These are phyloP conservation scores for Friedmanniomyces endolithicus DNA, from an alignment of 495 filamentous ascomycete species.

Conservation along the genomic window DNA sequence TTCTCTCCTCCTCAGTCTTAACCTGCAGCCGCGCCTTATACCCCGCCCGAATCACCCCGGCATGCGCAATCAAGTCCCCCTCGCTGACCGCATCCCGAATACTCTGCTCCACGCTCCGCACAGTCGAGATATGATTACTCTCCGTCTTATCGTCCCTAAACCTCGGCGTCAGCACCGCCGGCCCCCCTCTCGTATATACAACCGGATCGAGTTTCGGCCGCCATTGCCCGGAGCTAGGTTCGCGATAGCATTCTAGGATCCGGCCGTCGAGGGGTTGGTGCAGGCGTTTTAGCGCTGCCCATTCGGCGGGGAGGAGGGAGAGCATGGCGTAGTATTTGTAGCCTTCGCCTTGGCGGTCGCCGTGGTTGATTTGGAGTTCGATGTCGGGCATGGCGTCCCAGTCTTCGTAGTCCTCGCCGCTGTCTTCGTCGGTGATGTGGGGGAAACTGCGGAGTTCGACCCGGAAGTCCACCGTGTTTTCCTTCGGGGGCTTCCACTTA, in stretches of 20 bases:
- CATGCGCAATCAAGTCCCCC: slow-evolving; percentile 54
- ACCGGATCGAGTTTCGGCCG: slow-evolving; percentile 41
- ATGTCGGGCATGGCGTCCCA: slow-evolving; percentile 48
- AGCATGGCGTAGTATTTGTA: slow-evolving; percentile 55
- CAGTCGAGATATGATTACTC: slow-evolving; percentile 74
- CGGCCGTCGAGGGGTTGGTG: slow-evolving; percentile 61
- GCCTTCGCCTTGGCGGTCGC: slow-evolving; percentile 28
- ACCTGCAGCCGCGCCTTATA: slow-evolving; percentile 46
- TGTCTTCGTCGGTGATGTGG: slow-evolving; percentile 34
- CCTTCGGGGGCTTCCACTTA: slow-evolving; percentile 89
- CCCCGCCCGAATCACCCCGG: slow-evolving; percentile 47
- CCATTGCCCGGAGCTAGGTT: slow-evolving; percentile 55
- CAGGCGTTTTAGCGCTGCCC: slow-evolving; percentile 65
- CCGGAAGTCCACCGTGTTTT: slow-evolving; percentile 89
- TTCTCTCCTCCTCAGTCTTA: slow-evolving; percentile 9
- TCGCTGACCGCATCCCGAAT: slow-evolving; percentile 62
- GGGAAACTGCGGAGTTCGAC: slow-evolving; percentile 63
- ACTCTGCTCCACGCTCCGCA: slow-evolving; percentile 68
- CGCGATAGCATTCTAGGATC: slow-evolving; percentile 79
- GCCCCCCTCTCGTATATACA: not conserved
- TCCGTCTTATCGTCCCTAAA: slow-evolving; percentile 85
- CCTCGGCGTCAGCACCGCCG: slow-evolving; percentile 38
- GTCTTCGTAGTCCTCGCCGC: slow-evolving; percentile 34
- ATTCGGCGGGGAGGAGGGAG: slow-evolving; percentile 60
- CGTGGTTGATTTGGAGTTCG: slow-evolving; percentile 45